A percentile compares a stretch with the other conserved stretches of the same genome.
Conservation (phyloP, 2,329 filamentous ascomycete genomes). For the Xylaria sp. region DNA sequence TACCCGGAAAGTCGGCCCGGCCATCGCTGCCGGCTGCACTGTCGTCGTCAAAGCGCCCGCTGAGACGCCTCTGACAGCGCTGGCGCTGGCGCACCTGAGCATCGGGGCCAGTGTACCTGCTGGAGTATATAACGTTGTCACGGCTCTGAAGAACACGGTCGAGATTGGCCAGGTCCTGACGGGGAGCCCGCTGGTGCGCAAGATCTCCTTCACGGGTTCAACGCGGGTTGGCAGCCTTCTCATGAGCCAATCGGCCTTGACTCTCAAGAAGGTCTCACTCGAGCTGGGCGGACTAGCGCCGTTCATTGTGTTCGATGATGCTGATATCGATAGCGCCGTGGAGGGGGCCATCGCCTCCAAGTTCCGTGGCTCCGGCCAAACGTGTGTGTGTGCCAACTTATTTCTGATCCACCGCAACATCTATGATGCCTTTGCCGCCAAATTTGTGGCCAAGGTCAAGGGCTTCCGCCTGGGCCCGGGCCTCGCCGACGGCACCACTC, state of each 20-base stretch:
- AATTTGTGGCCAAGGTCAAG: slow-evolving; percentile 73
- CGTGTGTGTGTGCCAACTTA: slow-evolving; percentile 70
- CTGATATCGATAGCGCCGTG: slow-evolving; percentile 66
- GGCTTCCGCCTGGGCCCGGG: too few relatives aligned
- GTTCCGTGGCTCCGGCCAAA: slow-evolving; percentile 75
- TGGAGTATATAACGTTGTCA: too few relatives aligned
- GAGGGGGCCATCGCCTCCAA: slow-evolving; percentile 70
- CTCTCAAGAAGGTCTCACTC: slow-evolving; percentile 68
- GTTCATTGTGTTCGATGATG: slow-evolving; percentile 79
- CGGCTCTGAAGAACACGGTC: too few relatives aligned
- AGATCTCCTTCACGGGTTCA: slow-evolving; percentile 78
- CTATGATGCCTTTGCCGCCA: slow-evolving; percentile 68
- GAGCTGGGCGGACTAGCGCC: slow-evolving; percentile 78
- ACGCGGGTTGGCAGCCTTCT: slow-evolving; percentile 58
- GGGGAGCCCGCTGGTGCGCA: slow-evolving; percentile 68
- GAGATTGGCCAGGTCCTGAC: too few relatives aligned
- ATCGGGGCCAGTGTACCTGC: slow-evolving; percentile 54
- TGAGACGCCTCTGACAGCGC: slow-evolving; percentile 44
- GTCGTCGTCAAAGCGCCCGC: slow-evolving; percentile 46
- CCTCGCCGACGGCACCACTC: too few relatives aligned
- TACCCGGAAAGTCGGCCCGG: slow-evolving; percentile 54
- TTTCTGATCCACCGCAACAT: slow-evolving; percentile 65
- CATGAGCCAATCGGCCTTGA: slow-evolving; percentile 72
- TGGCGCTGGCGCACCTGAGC: slow-evolving; percentile 42
- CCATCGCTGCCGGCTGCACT: slow-evolving; percentile 47